A percentile compares a stretch with the other conserved stretches of the same genome.
Conservation (phyloP, 768 basidiomycete genomes). For the Suillus subalutaceus region DNA sequence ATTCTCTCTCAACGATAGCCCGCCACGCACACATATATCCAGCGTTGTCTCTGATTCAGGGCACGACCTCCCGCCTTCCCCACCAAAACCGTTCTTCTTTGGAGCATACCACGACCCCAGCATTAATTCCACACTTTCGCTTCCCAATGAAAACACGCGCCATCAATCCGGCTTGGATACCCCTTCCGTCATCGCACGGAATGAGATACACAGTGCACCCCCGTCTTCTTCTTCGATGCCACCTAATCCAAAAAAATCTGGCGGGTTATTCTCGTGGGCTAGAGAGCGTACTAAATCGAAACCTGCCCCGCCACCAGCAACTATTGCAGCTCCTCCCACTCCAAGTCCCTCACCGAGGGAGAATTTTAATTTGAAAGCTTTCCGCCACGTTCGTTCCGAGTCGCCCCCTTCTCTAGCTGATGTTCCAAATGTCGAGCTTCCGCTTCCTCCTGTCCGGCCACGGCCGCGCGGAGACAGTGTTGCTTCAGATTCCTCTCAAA, state of each 20-base stretch:
- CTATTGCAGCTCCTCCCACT: constrained; percentile 34
- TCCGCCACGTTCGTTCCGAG: constrained; percentile 64
- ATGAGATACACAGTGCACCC: constrained; percentile 16
- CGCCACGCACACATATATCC: constrained; percentile 37
- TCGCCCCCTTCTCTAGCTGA: constrained; percentile 34
- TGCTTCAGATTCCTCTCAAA: constrained; percentile 67
- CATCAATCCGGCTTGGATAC: constrained; percentile 21
- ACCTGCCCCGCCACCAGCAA: constrained; percentile 31
- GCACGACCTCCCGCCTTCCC: constrained; percentile 53
- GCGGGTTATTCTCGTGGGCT: constrained; percentile 38
- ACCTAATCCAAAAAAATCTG: constrained; percentile 35
- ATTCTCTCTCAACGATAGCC: constrained; percentile 26
- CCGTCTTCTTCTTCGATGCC: constrained; percentile 15
- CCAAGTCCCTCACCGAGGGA: constrained; percentile 24
- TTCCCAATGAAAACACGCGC: constrained; percentile 46
- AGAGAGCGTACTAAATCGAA: constrained; percentile 41
- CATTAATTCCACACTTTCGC: constrained; percentile 63
- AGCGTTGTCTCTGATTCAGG: constrained; percentile 49
- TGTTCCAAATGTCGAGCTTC: constrained; percentile 23
- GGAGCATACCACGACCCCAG: constrained; percentile 56
- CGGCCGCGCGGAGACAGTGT: constrained; percentile 61
- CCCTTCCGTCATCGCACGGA: constrained; percentile 16
- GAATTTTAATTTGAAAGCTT: constrained; percentile 73
- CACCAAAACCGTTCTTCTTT: constrained; percentile 67
- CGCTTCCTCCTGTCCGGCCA: constrained; percentile 42